Base-by-base conservation (phyloP, 2,329 filamentous ascomycete species). In the Aspergillus melleus region DNA sequence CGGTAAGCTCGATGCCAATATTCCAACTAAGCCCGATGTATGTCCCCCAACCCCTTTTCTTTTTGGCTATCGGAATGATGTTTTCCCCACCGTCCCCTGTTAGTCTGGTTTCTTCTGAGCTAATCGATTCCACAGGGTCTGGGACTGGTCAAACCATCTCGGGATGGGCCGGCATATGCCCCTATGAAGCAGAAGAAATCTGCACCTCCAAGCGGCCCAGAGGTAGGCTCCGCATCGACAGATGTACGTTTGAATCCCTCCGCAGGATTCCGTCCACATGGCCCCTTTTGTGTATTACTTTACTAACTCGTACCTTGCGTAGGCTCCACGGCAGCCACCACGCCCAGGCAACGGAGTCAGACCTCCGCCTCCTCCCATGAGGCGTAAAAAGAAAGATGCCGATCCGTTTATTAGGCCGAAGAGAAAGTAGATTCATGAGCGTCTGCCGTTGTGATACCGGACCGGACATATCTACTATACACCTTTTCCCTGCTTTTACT, bases 381-480 rank as follows among this genome's bases (percentile, higher is more conserved):
- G 73, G 55, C 74, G 76, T 51, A 76, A 72, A 52, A 78, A 75
- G 66, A 78, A 77, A 61, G 70, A 74, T 22, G 69, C 61, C 20
- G 76, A 78, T 57, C 75, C 75, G 3, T 79, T 79, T 60, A 78
- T 79, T 60, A 70, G 76, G 42, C 76, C 76, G 16, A 78, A 76
- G 62, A 68, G 70, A 57, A 72, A 72, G 60, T 71, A 62, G 62
- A 64, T 65, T 64, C 53, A 64, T 32, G 50, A 36, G 32, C 20
- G 14, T n/a, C 36, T 51, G 3, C 22, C 12, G 42, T 16, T 47
- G 36, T 50, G 22, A 32, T 22, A 49, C 55, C 20, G 42, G 42
- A 19, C 49, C 26, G 26, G 26, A 29, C 26, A 29, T 29, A 29
- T 29, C 9, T 9, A 56, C 26, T 32, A 11, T 22, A 22, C 11